Conservation (phyloP, 768 basidiomycete species). For the Tephrocybe sp. region DNA sequence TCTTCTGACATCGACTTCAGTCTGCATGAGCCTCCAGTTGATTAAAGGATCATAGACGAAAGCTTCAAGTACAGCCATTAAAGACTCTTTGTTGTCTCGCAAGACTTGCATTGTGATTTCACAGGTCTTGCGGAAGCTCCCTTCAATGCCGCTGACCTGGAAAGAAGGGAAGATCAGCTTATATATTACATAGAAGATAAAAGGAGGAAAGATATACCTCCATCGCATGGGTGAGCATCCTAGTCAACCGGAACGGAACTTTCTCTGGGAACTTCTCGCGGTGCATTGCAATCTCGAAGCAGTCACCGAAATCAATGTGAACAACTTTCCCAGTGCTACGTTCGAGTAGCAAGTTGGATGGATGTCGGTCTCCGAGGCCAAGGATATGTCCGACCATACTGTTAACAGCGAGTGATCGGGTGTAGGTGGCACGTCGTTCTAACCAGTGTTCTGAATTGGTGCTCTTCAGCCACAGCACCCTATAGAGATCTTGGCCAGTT, state of each 20-base stretch:
- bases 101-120: conserved; percentile 98
- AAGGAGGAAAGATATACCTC: conserved; percentile 57
- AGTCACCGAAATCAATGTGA: conserved; percentile 97
- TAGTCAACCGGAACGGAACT: conserved; percentile 95
- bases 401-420: conserved; percentile 91
- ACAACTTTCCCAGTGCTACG: conserved; percentile 92
- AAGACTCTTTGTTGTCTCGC: conserved; percentile 96
- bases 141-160: conserved; percentile 96
- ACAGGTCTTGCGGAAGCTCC: conserved; percentile 93
- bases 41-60: conserved; percentile 98
- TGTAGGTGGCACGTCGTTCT: conserved; percentile 94
- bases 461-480: conserved; percentile 96
- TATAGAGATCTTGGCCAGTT: conserved; percentile 95
- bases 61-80: conserved; percentile 98
- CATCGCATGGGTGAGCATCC: conserved; percentile 99
- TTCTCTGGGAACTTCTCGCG: conserved; percentile 99
- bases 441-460: conserved; percentile 97
- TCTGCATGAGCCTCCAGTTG: conserved; percentile 92
- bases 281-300: conserved; percentile 97
- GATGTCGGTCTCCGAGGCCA: conserved; percentile 96
- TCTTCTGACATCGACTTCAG: conserved; percentile 72
- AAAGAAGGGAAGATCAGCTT: conserved; percentile 12
- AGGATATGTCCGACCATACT: conserved; percentile 99
- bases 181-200: background rate
- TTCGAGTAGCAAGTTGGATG: conserved; percentile 91